Evolutionary conservation across 1,284 basidiomycete species (phyloP), one percentile per base, ranked within the genome.

Genomic region (Bondarzewia mesenterica): DNA sequence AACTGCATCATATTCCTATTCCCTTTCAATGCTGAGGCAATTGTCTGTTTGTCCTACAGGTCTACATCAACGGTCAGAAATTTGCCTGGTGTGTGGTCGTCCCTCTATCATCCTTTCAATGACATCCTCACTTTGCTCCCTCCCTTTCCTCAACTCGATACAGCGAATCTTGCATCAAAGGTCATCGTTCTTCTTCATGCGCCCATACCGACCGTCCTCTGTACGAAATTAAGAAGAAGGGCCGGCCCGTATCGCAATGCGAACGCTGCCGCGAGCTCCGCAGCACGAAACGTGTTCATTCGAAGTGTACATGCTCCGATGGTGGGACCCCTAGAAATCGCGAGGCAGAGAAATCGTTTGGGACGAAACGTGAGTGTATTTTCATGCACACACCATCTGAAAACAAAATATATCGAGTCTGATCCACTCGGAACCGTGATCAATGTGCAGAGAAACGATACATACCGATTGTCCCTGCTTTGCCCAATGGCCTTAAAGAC

Each of bases 121-220:
- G n/a, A 40, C 44, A 7, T 15, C 26, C 8, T 39, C n/a, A 12
- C 37, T 23, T 23, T 22, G 15, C 14, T 15, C 21, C 26, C 10
- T 37, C 5, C 38, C 25, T 16, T 15, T 18, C 14, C 7, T 22
- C 25, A 16, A 14, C 36, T 25, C 36, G 38, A 12, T 23, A 15
- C 57, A 91, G 89, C 64, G 85, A 86, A 67, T 85, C 88, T 8
- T 93, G 89, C 63, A 91, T 92, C 65, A 91, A 92, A 67, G 89
- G 89, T 2, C 89, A 92, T 59, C 79, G 89, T 48, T 90, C 89
- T 2, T 89, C 89, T 2, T 80, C 79, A 10, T 93, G 89, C 61
- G 76, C 78, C 36, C 89, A 92, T 60, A 82, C 80, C 42, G 85
- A 89, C 54, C 75, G 89, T 7, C 86, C 88, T 2, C 70, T 92